phyloP scores from a whole-genome alignment of 352 stramenopile genomes.

The Peronospora farinosa region DNA sequence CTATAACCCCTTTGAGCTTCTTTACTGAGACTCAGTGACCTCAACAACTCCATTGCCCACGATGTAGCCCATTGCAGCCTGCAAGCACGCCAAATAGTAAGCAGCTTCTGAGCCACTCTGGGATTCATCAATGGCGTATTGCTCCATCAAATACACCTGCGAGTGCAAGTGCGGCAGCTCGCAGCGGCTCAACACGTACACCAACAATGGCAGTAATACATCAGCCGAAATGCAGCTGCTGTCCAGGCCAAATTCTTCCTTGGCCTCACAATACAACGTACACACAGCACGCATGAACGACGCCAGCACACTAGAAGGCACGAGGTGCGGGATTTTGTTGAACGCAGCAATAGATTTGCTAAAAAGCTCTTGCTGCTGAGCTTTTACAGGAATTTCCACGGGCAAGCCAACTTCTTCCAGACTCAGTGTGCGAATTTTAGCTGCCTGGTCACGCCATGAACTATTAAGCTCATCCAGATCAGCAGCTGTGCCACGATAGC shows the following conservation, averaged over 20 bases:
- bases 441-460: conserved; percentile 50
- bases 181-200: conserved; percentile 63
- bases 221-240: conserved; percentile 65
- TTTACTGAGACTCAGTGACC: conserved; percentile 14
- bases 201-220: conserved; percentile 66
- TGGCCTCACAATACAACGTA: conserved; percentile 61
- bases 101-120: conserved; percentile 69
- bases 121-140: conserved; percentile 62
- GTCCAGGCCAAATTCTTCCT: conserved; percentile 35
- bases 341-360: conserved; percentile 55
- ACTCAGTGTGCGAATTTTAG: conserved; percentile 33
- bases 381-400: conserved; percentile 24
- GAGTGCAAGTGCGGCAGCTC: conserved; percentile 68
- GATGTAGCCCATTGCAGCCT: conserved; percentile 77
- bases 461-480: conserved; percentile 69
- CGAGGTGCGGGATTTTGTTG: conserved; percentile 61
- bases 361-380: conserved; percentile 35
- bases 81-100: conserved; percentile 77
- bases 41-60: conserved; percentile 33
- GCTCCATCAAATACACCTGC: conserved; percentile 75
- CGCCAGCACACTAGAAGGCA: conserved; percentile 58
- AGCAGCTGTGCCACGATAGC: conserved; percentile 43
- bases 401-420: conserved; percentile 57
- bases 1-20: neutral
- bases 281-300: conserved; percentile 59